Evolutionary conservation across 179 eudicot species (phyloP), one percentile per base, ranked within the genome.

Genomic region (Spinacia oleracea): DNA sequence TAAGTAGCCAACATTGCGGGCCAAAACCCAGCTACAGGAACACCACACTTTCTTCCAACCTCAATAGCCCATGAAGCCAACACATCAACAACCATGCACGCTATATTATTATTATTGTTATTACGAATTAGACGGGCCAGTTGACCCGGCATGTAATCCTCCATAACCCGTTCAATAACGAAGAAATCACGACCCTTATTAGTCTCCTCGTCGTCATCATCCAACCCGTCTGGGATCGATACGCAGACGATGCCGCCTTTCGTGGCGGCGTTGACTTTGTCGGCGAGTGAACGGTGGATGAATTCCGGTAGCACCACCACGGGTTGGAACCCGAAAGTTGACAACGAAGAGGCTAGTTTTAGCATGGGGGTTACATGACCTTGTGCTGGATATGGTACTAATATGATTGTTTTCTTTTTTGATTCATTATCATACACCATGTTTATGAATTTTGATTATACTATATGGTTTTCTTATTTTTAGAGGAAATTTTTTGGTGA

Each of bases 301-400:
- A 89, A 93, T 77, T 87, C 92, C 6, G 97, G 95, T 31, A 83
- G 73, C 53, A 92, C 78, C 6, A 93, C 63, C 79, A 93, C 79
- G 3, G 92, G 93, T 10, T 27, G 71, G 46, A 86, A 87, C 0
- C 90, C 89, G 16, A 67, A 74, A 58, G 56, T 70, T 62, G 82
- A 65, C 43, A 93, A 72, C 29, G 79, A 75, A 0, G 89, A 70
- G 5, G 95, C 97, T 9, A 93, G 70, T 59, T 93, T 85, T 12
- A 92, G 79, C 92, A 92, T 93, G 53, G 98, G 98, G 1, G 95
- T 90, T 9, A 93, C 95, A 72, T 93, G 98, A 9, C 98, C 98
- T 80, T 92, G 97, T 51, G 98, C 98, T 55, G 97, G 97, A 79
- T 89, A 93, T 12, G 98, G 98, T 12, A 93, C 89, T 83, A 92